Evolutionary conservation across 805 yeast species (phyloP).

Genomic region (Clavispora phyllophila): DNA sequence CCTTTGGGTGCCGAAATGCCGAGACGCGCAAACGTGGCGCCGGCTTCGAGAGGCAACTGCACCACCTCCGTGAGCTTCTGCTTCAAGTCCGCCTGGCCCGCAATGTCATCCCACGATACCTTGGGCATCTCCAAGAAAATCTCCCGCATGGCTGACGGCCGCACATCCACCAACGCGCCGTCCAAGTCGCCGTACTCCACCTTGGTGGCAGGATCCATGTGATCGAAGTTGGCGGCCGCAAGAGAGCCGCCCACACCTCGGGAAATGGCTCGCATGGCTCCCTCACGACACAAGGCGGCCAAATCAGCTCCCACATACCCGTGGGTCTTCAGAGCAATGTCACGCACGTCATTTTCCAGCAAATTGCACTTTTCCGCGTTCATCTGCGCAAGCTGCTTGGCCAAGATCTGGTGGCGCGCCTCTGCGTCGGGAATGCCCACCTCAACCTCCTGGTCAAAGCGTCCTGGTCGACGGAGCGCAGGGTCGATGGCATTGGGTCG

Average conservation of each 20-base stretch:
- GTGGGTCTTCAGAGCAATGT: slow-evolving; percentile 74
- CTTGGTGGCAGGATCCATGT: slow-evolving; percentile 1
- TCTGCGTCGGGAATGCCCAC: slow-evolving; percentile 87
- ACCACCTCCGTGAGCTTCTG: slow-evolving; percentile 82
- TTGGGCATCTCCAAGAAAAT: slow-evolving; percentile 91
- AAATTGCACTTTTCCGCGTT: slow-evolving; percentile 41
- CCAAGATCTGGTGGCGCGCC: slow-evolving; percentile 69
- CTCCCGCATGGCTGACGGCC: slow-evolving; percentile 97
- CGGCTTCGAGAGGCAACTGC: slow-evolving; percentile 81
- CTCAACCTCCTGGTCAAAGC: slow-evolving; percentile 86
- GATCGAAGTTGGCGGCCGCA: not conserved
- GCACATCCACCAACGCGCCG: slow-evolving; percentile 66
- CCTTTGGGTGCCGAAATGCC: slow-evolving; percentile 94
- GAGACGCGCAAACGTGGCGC: slow-evolving; percentile 65
- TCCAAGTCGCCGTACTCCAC: slow-evolving; percentile 59
- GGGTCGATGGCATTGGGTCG: slow-evolving; percentile 65
- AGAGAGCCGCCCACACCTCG: slow-evolving; percentile 33
- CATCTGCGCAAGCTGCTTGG: slow-evolving; percentile 55
- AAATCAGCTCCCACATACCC: slow-evolving; percentile 98
- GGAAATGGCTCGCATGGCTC: slow-evolving; percentile 78
- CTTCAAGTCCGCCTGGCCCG: slow-evolving; percentile 87
- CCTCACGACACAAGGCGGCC: slow-evolving; percentile 80
- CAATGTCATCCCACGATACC: slow-evolving; percentile 90
- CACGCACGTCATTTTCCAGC: slow-evolving; percentile 48
- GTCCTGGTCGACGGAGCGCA: slow-evolving; percentile 78